Evolutionary conservation across 2,329 filamentous ascomycete species (phyloP), one percentile per base, ranked within the genome.

Genomic region (Fusarium setosum): DNA sequence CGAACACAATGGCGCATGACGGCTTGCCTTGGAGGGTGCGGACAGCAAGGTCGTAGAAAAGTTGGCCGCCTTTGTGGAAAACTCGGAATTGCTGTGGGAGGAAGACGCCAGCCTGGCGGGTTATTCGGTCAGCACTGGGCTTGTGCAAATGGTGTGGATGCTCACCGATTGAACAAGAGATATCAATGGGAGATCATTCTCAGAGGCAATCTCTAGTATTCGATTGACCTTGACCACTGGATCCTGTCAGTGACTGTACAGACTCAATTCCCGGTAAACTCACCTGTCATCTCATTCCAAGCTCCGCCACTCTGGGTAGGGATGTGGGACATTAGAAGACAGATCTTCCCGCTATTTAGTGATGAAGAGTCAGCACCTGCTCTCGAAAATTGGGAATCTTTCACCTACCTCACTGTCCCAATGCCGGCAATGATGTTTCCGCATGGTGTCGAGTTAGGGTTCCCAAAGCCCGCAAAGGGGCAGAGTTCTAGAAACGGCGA

Each of bases 1-100:
- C 44, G 21, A 47, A 82, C 1, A 82, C 80, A 7, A 82, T 74
- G 1, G 79, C 79, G 56, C 80, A 82, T 4, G 78, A 80, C 1
- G 78, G 73, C 48, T 76, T 72, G 10, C 78, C 76, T 18, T 78
- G 71, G 35, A 75, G 70, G 2, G 73, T 77, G 10, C 80, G 76
- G 4, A 78, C 58, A 0, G 79, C 77, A 6, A 81, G 74, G 42
- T 81, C 79, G 26, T 74, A 74, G 61, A 82, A 82, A 1, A 82
- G 73, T 60, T 81, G 64, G 1, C 68, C 68, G 15, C 66, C 68
- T 35, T 62, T 67, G 70, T 81, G 80, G 60, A 82, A 82, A n/a
- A 82, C 79, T 1, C 75, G 72, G 52, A 82, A 81, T 35, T 82
- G 80, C 42, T 81, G 77, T 1, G 80, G 80, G 11, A 82, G 44